Evolutionary conservation across 768 basidiomycete species (phyloP).

Genomic region (Gloeostereum incarnatum): DNA sequence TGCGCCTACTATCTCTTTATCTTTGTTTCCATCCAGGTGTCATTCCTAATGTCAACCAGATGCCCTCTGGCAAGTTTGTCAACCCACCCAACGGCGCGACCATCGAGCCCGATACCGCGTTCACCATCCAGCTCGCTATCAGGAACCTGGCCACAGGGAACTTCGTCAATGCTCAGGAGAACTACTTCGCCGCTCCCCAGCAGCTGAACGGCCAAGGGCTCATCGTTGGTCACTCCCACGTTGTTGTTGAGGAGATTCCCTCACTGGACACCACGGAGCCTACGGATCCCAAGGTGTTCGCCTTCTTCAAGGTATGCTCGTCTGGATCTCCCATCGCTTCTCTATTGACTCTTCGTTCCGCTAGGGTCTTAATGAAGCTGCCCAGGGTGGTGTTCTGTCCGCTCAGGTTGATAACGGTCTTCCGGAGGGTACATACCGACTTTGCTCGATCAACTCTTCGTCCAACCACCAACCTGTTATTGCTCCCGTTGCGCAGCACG

Average conservation of each 20-base stretch:
- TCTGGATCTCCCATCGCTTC: no score
- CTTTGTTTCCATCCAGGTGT: constrained; percentile 25
- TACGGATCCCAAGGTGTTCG: neutral
- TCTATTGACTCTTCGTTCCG: no score
- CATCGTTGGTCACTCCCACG: constrained; percentile 54
- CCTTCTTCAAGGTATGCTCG: constrained; percentile 25
- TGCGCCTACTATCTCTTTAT: constrained; percentile 7
- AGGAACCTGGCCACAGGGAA: constrained; percentile 37
- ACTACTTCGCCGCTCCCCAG: constrained; percentile 46
- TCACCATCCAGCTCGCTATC: constrained; percentile 44
- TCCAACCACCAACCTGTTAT: constrained; percentile 36
- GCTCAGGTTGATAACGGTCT: constrained; percentile 44
- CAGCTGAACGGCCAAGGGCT: constrained; percentile 37
- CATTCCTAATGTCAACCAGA: constrained; percentile 37
- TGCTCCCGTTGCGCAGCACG: constrained; percentile 29
- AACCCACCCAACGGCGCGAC: constrained; percentile 34
- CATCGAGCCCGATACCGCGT: constrained; percentile 33
- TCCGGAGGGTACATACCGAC: constrained; percentile 38
- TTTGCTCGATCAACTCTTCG: constrained; percentile 35
- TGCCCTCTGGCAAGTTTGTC: constrained; percentile 47
- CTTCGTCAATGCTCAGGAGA: constrained; percentile 38
- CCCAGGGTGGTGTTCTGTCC: constrained; percentile 33
- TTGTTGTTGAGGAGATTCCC: constrained; percentile 45
- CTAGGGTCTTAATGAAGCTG: constrained; percentile 38
- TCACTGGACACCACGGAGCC: neutral